phyloP scores from a whole-genome alignment of 2,329 filamentous ascomycete genomes.

The Paracoccidioides lutzii region DNA sequence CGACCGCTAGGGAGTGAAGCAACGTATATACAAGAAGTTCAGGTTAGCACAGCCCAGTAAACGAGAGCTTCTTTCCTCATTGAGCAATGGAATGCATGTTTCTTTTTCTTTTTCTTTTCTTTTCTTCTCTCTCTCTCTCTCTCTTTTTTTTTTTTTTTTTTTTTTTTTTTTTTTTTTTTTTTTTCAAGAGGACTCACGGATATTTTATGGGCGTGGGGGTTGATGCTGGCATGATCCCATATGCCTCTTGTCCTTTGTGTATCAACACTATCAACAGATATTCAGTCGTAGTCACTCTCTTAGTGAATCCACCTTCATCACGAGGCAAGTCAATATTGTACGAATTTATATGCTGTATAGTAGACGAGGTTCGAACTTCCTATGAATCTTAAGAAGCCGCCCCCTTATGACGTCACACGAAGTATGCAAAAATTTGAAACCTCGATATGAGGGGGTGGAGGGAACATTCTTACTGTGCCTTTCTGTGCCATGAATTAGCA shows the following conservation, averaged over 20 bases:
- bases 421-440: not conserved
- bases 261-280: not conserved
- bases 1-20: not conserved
- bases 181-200: not conserved
- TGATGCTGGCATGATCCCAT: not conserved
- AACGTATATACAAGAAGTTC: not conserved
- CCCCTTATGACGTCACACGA: not conserved
- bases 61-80: not conserved
- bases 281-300: not conserved
- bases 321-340: not conserved
- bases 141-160: too few relatives aligned
- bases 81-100: not conserved
- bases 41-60: not conserved
- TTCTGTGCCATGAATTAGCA: not conserved
- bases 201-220: not conserved
- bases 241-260: not conserved
- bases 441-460: not conserved
- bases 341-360: not conserved
- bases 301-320: too few relatives aligned
- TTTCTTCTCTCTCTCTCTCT: too few relatives aligned
- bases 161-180: too few relatives aligned
- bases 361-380: not conserved
- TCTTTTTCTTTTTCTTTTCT: not conserved
- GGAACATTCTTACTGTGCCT: not conserved
- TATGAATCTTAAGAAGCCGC: not conserved